Evolutionary conservation across 495 filamentous ascomycete genomes (phyloP), one percentile per base, ranked within the genome.

Genomic region (Thermochaetoides thermophila): DNA sequence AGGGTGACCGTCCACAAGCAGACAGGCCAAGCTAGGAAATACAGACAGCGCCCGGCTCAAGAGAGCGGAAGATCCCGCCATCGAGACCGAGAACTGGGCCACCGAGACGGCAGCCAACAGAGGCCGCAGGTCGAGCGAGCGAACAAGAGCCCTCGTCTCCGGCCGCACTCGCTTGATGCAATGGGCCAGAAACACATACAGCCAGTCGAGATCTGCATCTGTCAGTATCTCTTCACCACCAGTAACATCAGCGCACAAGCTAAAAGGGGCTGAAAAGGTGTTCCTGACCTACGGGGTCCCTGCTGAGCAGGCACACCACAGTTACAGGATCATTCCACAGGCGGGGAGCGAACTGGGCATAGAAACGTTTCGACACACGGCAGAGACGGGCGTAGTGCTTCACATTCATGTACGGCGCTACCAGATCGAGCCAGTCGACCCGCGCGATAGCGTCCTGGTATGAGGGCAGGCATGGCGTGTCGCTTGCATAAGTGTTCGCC

Each of bases 241-340:
- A n/a, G n/a, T n/a, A n/a, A n/a, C n/a, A 11, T 10, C 10, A 23
- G 19, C 11, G 7, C 11, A 2, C 17, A 13, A 11, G 5, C 2
- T 5, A 3, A n/a, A 5, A 21, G 2, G 16, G 13, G 15, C 13
- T 13, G 20, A 9, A 14, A 11, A 5, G 12, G 19, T n/a, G n/a
- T n/a, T n/a, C n/a, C n/a, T n/a, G n/a, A n/a, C n/a, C n/a, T n/a
- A n/a, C n/a, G n/a, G n/a, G n/a, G n/a, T n/a, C n/a, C n/a, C n/a
- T n/a, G n/a, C 49, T 36, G 7, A 55, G 50, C 7, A 29, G 37
- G 30, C 46, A 35, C 12, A 45, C 32, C 11, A 44, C 47, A 8
- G 48, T 37, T 14, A 66, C 27, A 12, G 60, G 61, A 42, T 66
- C 60, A 44, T 52, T 50, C 63, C 63, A 68, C 13, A 68, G 47